phyloP scores from a whole-genome alignment of 306 rosid species.

The Ziziphus jujuba region DNA sequence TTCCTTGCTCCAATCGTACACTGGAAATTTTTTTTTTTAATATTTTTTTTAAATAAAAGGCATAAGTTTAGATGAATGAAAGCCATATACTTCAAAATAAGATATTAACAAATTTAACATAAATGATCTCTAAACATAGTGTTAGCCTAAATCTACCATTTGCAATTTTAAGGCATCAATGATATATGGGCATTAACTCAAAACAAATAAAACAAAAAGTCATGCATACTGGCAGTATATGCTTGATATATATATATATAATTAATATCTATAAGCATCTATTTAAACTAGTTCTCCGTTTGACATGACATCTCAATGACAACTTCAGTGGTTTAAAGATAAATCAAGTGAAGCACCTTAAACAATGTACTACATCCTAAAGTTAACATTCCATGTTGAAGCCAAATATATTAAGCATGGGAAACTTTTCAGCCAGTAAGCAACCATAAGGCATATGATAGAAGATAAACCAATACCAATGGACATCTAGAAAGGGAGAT shows the following conservation, averaged over 20 bases:
- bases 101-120: not conserved
- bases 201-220: too few species aligned
- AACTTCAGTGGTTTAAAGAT: not conserved
- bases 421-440: not conserved
- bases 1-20: constrained; percentile 80
- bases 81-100: constrained; percentile 13
- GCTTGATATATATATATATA: too few species aligned
- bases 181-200: too few species aligned
- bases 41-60: constrained; percentile 2
- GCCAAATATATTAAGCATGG: not conserved
- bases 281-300: not conserved
- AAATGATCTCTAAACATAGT: not conserved
- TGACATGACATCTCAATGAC: not conserved
- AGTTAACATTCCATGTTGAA: not conserved
- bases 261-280: not conserved
- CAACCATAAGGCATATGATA: not conserved
- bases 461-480: constrained; percentile 1
- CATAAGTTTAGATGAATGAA: constrained; percentile 10
- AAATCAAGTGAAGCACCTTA: not conserved
- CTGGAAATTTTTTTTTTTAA: constrained; percentile 31
- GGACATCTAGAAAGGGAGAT: constrained; percentile 10
- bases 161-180: too few species aligned
- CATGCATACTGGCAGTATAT: too few species aligned
- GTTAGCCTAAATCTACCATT: too few species aligned
- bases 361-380: not conserved